phyloP scores from a whole-genome alignment of 2,329 filamentous ascomycete genomes.

The Colletotrichum tanaceti region DNA sequence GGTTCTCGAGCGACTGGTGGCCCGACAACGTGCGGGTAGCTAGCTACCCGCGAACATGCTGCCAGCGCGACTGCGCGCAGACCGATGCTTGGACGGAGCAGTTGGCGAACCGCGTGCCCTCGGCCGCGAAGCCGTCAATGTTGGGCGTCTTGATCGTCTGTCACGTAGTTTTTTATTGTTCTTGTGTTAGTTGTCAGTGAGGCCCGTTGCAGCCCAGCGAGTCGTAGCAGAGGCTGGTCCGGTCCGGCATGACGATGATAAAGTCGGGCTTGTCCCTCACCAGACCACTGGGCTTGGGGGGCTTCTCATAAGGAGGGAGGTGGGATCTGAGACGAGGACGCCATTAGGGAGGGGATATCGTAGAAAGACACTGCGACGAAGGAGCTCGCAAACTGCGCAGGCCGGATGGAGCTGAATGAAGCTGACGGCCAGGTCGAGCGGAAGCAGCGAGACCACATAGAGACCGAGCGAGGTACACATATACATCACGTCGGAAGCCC shows the following conservation, averaged over 20 bases:
- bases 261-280: conserved; percentile 49
- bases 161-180: too few species aligned
- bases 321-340: conserved; percentile 7
- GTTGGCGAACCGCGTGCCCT: conserved; percentile 57
- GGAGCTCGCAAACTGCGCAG: background rate
- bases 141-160: conserved; percentile 52
- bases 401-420: background rate
- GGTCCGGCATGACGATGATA: conserved; percentile 61
- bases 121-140: conserved; percentile 54
- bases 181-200: too few species aligned
- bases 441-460: background rate
- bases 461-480: conserved; percentile 3
- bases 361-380: background rate
- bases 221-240: conserved; percentile 60
- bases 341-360: conserved; percentile 1
- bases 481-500: background rate
- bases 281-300: conserved; percentile 38
- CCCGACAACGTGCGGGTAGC: conserved; percentile 59
- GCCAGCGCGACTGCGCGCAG: conserved; percentile 59
- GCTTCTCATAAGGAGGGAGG: conserved; percentile 30
- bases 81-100: conserved; percentile 59
- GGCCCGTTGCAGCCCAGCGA: conserved; percentile 52
- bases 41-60: conserved; percentile 61
- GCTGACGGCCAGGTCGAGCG: background rate
- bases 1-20: conserved; percentile 58